Percentiles rank a stretch among this genome's conserved stretches.
These are phyloP conservation scores for Ustilago curta DNA, from an alignment of 1,284 basidiomycete species.

Conservation along the genomic window DNA sequence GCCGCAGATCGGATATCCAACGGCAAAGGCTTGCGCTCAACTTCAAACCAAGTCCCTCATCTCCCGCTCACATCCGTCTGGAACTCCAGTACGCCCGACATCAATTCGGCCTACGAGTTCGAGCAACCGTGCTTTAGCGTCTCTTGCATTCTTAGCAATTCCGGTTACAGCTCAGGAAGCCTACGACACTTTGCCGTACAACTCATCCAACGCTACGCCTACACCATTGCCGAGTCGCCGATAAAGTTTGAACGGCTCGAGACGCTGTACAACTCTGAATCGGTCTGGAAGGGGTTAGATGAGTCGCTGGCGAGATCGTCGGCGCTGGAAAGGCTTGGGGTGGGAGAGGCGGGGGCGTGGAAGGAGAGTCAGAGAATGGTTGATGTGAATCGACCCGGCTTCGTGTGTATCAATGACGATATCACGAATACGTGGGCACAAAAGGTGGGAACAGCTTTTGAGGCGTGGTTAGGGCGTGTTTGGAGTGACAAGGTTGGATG, in stretches of 20 bases:
- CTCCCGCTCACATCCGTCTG: conserved; percentile 35
- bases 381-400: conserved; percentile 10
- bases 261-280: conserved; percentile 19
- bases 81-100: conserved; percentile 7
- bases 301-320: background rate
- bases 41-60: conserved; percentile 24
- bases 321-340: conserved; percentile 11
- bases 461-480: conserved; percentile 19
- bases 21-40: conserved; percentile 3
- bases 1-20: conserved; percentile 11
- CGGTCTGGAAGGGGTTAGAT: conserved; percentile 11
- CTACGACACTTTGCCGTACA: conserved; percentile 30
- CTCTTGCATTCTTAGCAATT: conserved; percentile 25
- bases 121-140: conserved; percentile 36
- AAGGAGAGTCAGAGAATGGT: conserved; percentile 18
- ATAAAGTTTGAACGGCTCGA: conserved; percentile 39
- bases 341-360: conserved; percentile 11
- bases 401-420: conserved; percentile 52
- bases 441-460: conserved; percentile 19
- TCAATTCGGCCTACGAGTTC: conserved; percentile 8
- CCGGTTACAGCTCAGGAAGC: no score
- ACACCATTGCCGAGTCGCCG: conserved; percentile 39
- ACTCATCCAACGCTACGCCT: conserved; percentile 51
- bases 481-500: conserved; percentile 35
- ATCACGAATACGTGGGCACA: conserved; percentile 30